Evolutionary conservation across 2,329 filamentous ascomycete genomes (phyloP), one percentile per base, ranked within the genome.

Genomic region (Parastagonospora nodorum): DNA sequence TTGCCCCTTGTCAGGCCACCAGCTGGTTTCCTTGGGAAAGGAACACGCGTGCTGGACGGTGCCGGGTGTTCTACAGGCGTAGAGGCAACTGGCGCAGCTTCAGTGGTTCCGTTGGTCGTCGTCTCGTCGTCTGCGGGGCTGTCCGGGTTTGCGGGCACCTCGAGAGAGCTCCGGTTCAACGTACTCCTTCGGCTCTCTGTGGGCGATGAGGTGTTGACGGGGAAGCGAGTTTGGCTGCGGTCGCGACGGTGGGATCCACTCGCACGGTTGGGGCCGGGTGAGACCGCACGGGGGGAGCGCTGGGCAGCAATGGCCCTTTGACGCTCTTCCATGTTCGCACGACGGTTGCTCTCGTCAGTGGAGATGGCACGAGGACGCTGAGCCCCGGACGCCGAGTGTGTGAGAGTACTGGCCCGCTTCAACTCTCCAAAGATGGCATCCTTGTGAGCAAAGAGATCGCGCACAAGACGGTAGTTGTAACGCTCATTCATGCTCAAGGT

Each of bases 401-500:
- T 85, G 14, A 89, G 80, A 77, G 57, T 88, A 37, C 88, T 90
- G 71, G 92, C 89, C 62, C 94, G 92, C 80, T 99, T 99, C 57
- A 99, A 82, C 72, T 97, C 94, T 58, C 88, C 90, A 74, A 99
- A 99, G 68, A 99, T 96, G 54, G 89, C 84, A 55, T 96, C 90
- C 75, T 99, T 99, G 79, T 97, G 88, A 7, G 88, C 84, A 68
- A 99, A 94, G 10, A 99, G 82, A 70, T 99, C 94, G 45, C 92
- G 88, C 45, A 99, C 86, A 16, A 99, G 83, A 49, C 93, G 89
- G 75, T 92, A 92, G 45, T 89, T 88, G 76, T 96, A 95, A 67
- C 89, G 92, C 78, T 99, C 94, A 69, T 97, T 92, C 86, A 97
- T 88, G 2, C 92, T 97, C 50, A 99, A 81, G 15, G 90, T 93